phyloP scores from a whole-genome alignment of 1,139 yeast genomes.

The Suhomyces bribrorum region DNA sequence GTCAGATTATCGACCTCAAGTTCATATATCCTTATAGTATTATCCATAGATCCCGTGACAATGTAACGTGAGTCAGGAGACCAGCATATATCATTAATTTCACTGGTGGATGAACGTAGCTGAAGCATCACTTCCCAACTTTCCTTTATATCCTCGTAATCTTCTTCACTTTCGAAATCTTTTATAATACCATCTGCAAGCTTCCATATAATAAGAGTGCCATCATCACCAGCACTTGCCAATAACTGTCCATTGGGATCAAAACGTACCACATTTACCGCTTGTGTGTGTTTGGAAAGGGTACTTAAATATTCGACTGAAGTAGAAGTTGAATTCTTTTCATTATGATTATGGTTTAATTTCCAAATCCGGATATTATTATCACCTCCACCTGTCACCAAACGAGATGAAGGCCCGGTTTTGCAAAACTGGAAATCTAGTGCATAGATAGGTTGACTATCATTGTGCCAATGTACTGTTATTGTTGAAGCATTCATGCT shows the following conservation, averaged over 20 bases:
- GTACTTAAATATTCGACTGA: conserved; percentile 71
- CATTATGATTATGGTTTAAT: conserved; percentile 12
- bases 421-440: conserved; percentile 68
- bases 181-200: conserved; percentile 52
- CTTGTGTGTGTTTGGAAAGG: conserved; percentile 84
- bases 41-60: conserved; percentile 92
- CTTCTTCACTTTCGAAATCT: conserved; percentile 58
- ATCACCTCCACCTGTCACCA: conserved; percentile 95
- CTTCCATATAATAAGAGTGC: conserved; percentile 80
- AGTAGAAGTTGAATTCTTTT: neutral
- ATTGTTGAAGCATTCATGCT: conserved; percentile 60
- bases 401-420: conserved; percentile 34
- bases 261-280: conserved; percentile 88
- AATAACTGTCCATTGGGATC: conserved; percentile 63
- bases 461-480: conserved; percentile 81
- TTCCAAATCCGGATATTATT: conserved; percentile 77
- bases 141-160: conserved; percentile 60
- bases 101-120: conserved; percentile 64
- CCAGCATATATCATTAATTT: conserved; percentile 90
- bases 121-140: conserved; percentile 65
- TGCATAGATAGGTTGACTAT: conserved; percentile 79
- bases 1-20: conserved; percentile 21
- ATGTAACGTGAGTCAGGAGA: conserved; percentile 76
- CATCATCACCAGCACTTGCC: conserved; percentile 96
- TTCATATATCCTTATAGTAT: conserved; percentile 68